Evolutionary conservation across 495 filamentous ascomycete species (phyloP), one percentile per base, ranked within the genome.

Genomic region (Penicillium mononematosum): DNA sequence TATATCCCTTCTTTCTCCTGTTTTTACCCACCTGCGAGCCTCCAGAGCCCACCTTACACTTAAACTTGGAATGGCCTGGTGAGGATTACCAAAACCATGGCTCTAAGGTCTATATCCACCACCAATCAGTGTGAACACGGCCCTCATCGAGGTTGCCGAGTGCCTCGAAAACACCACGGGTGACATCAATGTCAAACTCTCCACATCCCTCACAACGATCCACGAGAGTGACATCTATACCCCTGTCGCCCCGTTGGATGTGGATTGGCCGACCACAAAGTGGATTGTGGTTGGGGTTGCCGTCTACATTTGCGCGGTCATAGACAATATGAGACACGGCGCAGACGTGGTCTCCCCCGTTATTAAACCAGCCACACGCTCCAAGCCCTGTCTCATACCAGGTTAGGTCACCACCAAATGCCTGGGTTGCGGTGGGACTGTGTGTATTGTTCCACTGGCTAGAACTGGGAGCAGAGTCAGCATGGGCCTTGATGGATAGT

Each of bases 151-250:
- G 60, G 4, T 80, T 68, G 4, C 85, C 88, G 49, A 92, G 58
- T 53, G 76, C 62, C 25, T 77, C 70, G 68, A 92, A 92, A 11
- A 84, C 82, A 4, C 68, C 65, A 6, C 77, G 69, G 12, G 80
- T 85, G 19, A 90, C 76, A 75, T 92, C 89, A 11, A 93, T 53
- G 74, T 92, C 89, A 5, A 74, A 75, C 14, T 79, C 72, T 39
- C 71, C 58, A 64, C 90, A 92, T 0, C 84, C 86, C 10, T 75
- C 72, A 73, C 90, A 93, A 32, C 89, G 74, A 75, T 94, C 90
- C 14, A 91, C 88, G 1, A 95, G 84, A 41, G 69, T 85, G 5
- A 91, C 82, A 66, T 88, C 85, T 0, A 89, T 75, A 38, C 78
- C 83, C 22, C 66, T 66, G n/a, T 76, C 78, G 31, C 78, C 72